phyloP scores from a whole-genome alignment of 2,329 filamentous ascomycete genomes.

The Pezicula neosporulosa region DNA sequence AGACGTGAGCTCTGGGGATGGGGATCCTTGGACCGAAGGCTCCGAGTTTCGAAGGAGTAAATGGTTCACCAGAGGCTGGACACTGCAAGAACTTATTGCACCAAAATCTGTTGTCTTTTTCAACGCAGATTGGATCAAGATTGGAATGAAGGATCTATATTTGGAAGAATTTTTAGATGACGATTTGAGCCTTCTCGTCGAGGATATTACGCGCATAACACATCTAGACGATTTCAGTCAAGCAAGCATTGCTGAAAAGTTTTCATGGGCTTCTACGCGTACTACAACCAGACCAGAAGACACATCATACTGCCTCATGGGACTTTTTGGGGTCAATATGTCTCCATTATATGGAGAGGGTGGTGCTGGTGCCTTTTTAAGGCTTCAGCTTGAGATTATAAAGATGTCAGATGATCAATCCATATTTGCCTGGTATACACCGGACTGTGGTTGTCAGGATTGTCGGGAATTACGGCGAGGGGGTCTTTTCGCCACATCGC shows the following conservation, averaged over 20 bases:
- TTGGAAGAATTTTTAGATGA: background rate
- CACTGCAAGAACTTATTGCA: constrained; percentile 7
- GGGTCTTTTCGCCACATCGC: constrained; percentile 6
- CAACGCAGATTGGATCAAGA: constrained; percentile 3
- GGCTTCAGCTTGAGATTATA: constrained; percentile 33
- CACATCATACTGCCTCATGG: constrained; percentile 31
- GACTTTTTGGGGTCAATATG: constrained; percentile 33
- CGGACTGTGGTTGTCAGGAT: background rate
- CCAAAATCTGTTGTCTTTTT: constrained; percentile 4
- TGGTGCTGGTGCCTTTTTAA: constrained; percentile 25
- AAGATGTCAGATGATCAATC: constrained; percentile 31
- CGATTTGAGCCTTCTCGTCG: background rate
- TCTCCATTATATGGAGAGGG: constrained; percentile 33
- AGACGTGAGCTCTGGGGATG: background rate
- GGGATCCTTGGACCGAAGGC: no score
- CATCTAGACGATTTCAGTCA: constrained; percentile 10
- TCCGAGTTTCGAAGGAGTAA: background rate
- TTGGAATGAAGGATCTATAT: background rate
- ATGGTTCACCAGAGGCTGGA: constrained; percentile 11
- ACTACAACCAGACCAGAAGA: constrained; percentile 25
- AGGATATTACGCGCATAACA: background rate
- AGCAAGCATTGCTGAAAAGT: constrained; percentile 28
- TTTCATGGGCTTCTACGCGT: constrained; percentile 32
- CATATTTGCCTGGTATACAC: constrained; percentile 26
- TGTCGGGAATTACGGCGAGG: background rate